Base-by-base conservation (phyloP, 768 basidiomycete species). In the Auricularia auricula-judae region DNA sequence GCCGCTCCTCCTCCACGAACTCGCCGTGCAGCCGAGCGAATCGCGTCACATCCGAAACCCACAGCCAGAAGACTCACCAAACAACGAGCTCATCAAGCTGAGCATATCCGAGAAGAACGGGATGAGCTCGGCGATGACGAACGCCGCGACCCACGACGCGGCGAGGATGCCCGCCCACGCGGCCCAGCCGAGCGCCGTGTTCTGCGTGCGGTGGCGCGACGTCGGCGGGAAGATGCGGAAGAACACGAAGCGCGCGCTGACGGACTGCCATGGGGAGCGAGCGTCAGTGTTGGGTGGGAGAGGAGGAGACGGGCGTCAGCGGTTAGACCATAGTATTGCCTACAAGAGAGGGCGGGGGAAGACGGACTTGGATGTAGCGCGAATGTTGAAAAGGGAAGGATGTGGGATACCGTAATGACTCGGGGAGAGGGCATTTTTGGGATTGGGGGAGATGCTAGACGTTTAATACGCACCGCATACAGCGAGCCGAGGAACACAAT, bases 401-500 rank as follows among this genome's bases (percentile, higher is more conserved):
- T 8, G 42, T 43, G 42, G 42, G 16, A 16, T 16, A 16, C 42
- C 10, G 16, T 8, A 8, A 16, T 16, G 42, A 43, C 8, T 8
- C 42, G 16, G 8, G 42, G 16, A 43, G 10, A 16, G 16, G 42
- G 42, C 42, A 43, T 23, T 16, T 8, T 10, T 10, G 42, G 42
- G 42, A 43, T 43, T 16, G 42, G 42, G 16, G 10, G 16, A 43
- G 42, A 16, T 44, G 11, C 56, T n/a, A 39, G 29, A 39, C 18
- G 23, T 23, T 23, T 23, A 23, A 23, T 23, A 67, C 73, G 63
- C 65, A 79, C 76, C n/a, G 77, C 76, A 64, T 80, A 81, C 7
- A 81, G 70, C 4, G 79, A 68, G 12, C 79, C 79, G n/a, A 80
- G 73, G 70, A 76, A 80, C 36, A 79, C 65, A 44, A 80, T 79